A percentile compares a stretch with the other conserved stretches of the same genome.
phyloP scores from a whole-genome alignment of 2,329 filamentous ascomycete genomes.

The Trichocomaceae sp. region DNA sequence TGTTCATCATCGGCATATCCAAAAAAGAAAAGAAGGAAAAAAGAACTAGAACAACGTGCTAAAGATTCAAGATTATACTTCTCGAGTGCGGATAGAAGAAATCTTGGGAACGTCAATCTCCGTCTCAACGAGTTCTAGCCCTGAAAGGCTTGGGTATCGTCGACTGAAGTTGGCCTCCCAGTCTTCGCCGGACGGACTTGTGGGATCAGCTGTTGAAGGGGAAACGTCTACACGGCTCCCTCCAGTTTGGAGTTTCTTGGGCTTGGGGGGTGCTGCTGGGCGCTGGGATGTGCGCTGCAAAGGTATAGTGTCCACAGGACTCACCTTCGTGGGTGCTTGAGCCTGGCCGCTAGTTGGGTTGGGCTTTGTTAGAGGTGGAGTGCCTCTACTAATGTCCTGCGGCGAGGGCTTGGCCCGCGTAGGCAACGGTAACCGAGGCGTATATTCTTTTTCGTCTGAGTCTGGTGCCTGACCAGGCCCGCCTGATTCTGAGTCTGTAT shows the following conservation, averaged over 20 bases:
- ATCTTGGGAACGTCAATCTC: conserved; percentile 44
- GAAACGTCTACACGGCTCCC: conserved; percentile 19
- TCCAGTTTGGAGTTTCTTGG: conserved; percentile 51
- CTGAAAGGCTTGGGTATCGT: conserved; percentile 75
- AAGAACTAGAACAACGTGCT: neutral
- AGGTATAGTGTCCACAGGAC: conserved; percentile 5
- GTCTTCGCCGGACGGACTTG: conserved; percentile 46
- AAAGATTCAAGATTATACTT: conserved; percentile 23
- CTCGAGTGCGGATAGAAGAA: conserved; percentile 35
- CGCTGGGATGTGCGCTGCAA: conserved; percentile 31
- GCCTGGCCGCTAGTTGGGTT: neutral
- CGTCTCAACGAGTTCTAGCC: conserved; percentile 83
- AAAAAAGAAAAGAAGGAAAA: neutral
- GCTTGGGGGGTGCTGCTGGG: conserved; percentile 55
- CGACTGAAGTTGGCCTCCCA: conserved; percentile 69
- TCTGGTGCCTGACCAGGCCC: conserved; percentile 36
- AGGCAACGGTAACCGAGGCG: conserved; percentile 17
- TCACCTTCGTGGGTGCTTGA: neutral
- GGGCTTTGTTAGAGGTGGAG: conserved; percentile 7
- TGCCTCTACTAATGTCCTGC: conserved; percentile 17
- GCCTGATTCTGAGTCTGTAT: conserved; percentile 52
- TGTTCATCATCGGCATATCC: neutral
- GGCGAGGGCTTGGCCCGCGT: conserved; percentile 18
- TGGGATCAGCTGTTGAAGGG: conserved; percentile 22
- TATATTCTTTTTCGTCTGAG: conserved; percentile 11